phyloP scores from a whole-genome alignment of 148 eudicot genomes.

The Pouteria glomerata region DNA sequence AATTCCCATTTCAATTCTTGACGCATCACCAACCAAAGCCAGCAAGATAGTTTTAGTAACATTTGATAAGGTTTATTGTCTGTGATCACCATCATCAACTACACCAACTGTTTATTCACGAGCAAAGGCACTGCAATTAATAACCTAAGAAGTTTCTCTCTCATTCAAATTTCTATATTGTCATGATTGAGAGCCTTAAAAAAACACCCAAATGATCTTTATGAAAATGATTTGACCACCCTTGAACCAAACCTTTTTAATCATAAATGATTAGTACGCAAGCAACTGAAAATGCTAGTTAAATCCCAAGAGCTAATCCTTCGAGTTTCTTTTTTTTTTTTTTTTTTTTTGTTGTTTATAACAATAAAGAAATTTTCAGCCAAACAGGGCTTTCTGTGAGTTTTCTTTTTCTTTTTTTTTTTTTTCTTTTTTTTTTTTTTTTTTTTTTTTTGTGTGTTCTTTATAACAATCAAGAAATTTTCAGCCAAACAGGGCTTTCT shows the following conservation, averaged over 20 bases:
- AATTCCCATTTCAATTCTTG: too few species aligned
- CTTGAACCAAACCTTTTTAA: neutral
- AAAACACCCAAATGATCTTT: neutral
- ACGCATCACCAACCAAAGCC: too few species aligned
- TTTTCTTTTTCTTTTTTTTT: too few species aligned
- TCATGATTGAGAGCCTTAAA: conserved; percentile 4
- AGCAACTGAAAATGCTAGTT: neutral
- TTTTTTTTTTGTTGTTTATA: neutral
- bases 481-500: neutral
- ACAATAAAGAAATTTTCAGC: neutral
- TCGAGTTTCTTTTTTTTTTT: too few species aligned
- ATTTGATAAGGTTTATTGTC: too few species aligned
- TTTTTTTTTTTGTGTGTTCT: neutral
- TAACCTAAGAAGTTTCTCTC: neutral
- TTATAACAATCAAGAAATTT: neutral
- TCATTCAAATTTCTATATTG: neutral
- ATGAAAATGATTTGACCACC: neutral
- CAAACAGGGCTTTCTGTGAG: neutral
- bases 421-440: too few species aligned
- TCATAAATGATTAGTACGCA: neutral
- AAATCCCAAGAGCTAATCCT: neutral
- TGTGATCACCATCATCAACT: neutral
- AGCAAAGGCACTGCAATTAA: neutral
- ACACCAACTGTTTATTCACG: neutral
- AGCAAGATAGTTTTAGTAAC: neutral